Base-by-base conservation (phyloP, 1,284 basidiomycete species). In the Cryptococcus sp. region DNA sequence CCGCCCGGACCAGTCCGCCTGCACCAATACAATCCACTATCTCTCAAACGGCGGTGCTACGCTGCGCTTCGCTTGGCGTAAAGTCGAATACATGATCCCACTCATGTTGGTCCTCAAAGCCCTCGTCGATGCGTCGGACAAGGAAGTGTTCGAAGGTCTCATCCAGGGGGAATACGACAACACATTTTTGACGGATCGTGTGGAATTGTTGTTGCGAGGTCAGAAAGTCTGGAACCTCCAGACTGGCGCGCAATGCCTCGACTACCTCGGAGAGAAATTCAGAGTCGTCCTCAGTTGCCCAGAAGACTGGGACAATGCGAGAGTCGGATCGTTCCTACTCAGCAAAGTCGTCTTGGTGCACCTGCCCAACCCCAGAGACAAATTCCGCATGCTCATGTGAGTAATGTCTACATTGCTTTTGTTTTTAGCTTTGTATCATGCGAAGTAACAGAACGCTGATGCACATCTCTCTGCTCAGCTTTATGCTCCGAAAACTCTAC, bases 71-170 rank as follows among this genome's bases (percentile, higher is more conserved):
- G 93, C 88, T 72, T 98, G 92, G 93, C 83, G 94, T 54, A 99
- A 99, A 80, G 91, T 96, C 74, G 96, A 99, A 83, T 99, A 97
- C 80, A 94, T 98, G 74, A 91, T 99, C 47, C 96, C 96, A 4
- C 89, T 98, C 74, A 93, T 99, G 86, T 86, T 99, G 62, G 85
- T 99, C 69, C 84, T 99, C 68, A 99, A 99, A 76, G 94, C 94
- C 38, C 85, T 99, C 41, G 86, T 94, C n/a, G 85, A 88, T 60
- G 91, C 94, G 16, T 93, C 90, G 22, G 96, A 99, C 82, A 91
- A 90, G 78, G 96, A 99, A 77, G 93, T 99, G 60, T 99, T 99
- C 71, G 90, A 95, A 76, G 91, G 92, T n/a, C 84, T 99, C 67
- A 88, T 96, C 68, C 96, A 98, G 87, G 89, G 93, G 71, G 95